phyloP scores from a whole-genome alignment of 345 rosid species.

The Salix exigua region DNA sequence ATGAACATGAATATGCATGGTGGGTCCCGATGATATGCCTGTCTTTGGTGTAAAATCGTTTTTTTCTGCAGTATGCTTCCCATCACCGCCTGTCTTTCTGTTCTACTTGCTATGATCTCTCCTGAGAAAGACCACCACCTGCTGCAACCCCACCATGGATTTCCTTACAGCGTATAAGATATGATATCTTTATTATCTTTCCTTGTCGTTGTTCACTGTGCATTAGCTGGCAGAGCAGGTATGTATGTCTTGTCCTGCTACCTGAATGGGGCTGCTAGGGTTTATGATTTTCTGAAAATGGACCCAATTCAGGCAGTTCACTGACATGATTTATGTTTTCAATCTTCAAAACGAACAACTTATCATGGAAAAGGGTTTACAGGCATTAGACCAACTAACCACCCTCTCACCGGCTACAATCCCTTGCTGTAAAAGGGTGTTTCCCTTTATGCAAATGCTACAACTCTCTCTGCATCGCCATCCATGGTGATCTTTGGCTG shows the following conservation, averaged over 20 bases:
- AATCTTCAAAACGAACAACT: not conserved
- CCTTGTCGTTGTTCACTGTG: conserved; percentile 23
- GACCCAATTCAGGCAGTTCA: not conserved
- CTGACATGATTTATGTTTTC: not conserved
- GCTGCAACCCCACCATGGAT: conserved; percentile 31
- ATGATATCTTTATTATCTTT: not conserved
- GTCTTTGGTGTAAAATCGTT: conserved; percentile 33
- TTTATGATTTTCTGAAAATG: not conserved
- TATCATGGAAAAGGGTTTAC: not conserved
- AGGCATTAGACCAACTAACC: not conserved
- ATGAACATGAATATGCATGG: not conserved
- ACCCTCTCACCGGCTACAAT: not conserved
- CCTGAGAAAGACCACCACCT: conserved; percentile 14
- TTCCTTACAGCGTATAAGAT: not conserved
- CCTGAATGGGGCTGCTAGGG: not conserved
- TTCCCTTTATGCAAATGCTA: not conserved
- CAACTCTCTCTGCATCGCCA: too few relatives aligned
- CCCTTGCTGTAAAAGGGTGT: not conserved
- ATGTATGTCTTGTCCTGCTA: conserved; percentile 16
- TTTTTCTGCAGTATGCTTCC: conserved; percentile 7
- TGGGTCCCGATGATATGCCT: conserved; percentile 21
- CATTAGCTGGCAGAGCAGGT: conserved; percentile 41
- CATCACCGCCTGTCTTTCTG: conserved; percentile 26
- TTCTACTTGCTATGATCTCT: not conserved
- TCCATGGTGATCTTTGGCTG: too few relatives aligned